Evolutionary conservation across 257 asterid species (phyloP).

Genomic region (Paraleonurus japonicus): DNA sequence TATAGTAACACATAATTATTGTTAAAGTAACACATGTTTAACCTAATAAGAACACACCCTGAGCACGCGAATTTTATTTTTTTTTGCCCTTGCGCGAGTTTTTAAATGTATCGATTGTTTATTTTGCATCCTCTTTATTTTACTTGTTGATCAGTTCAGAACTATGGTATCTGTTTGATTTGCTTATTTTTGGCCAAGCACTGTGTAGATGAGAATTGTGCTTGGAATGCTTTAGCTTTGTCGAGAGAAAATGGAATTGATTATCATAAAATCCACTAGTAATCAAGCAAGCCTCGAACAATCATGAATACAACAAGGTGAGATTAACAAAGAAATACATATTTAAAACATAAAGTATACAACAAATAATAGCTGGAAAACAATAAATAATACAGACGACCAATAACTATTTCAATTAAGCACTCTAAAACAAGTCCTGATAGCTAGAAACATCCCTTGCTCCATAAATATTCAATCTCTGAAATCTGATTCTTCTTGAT

Average conservation of each 20-base stretch:
- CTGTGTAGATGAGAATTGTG: background rate
- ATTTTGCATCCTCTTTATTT: background rate
- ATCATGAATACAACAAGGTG: conserved; percentile 6
- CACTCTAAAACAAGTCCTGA: conserved; percentile 12
- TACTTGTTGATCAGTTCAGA: background rate
- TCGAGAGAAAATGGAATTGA: background rate
- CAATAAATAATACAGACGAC: conserved; percentile 17
- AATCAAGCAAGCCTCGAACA: conserved; percentile 10
- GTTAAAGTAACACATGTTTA: no score
- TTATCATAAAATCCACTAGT: conserved; percentile 5
- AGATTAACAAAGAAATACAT: background rate
- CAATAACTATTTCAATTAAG: conserved; percentile 3
- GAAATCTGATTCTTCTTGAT: conserved; percentile 6
- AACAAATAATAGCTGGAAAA: conserved; percentile 8
- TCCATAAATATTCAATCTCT: background rate
- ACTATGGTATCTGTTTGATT: background rate
- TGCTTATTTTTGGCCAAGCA: conserved; percentile 11
- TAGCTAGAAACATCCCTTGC: background rate
- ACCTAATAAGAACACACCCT: no score
- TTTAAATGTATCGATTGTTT: no score
- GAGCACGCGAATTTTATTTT: no score
- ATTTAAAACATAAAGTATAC: background rate
- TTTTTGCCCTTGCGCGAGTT: no score
- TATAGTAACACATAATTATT: no score
- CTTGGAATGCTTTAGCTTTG: conserved; percentile 7